Conservation (phyloP, 1,284 basidiomycete species). For the Erythrobasidium hasegawianum region DNA sequence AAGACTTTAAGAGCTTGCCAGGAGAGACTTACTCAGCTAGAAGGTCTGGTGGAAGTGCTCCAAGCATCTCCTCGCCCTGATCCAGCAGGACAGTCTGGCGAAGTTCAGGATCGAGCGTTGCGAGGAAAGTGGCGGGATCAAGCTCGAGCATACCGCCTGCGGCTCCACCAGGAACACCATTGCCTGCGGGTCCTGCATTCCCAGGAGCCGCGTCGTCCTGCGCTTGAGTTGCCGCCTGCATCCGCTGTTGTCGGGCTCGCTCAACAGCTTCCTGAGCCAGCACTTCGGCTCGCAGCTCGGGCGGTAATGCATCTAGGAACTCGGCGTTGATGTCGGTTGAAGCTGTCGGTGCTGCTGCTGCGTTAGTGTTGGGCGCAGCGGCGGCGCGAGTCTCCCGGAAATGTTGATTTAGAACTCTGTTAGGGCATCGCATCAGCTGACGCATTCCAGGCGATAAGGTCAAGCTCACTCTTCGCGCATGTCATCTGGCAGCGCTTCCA, state of each 20-base stretch:
- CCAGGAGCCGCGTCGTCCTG: conserved; percentile 52
- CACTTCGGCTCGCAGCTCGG: conserved; percentile 93
- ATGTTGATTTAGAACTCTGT: conserved; percentile 82
- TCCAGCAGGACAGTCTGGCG: conserved; percentile 82
- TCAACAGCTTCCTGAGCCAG: conserved; percentile 90
- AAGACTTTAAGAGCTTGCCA: not conserved
- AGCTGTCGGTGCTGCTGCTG: conserved; percentile 18
- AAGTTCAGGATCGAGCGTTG: conserved; percentile 72
- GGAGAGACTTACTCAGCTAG: conserved; percentile 59
- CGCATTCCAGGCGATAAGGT: not conserved
- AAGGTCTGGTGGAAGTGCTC: conserved; percentile 73
- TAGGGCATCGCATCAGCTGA: not conserved
- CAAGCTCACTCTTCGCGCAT: conserved; percentile 77
- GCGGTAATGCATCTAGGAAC: conserved; percentile 92
- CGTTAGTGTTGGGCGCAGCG: conserved; percentile 60
- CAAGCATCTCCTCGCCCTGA: conserved; percentile 64
- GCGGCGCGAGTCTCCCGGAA: conserved; percentile 78
- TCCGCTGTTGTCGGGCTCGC: conserved; percentile 58
- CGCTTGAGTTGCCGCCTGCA: conserved; percentile 18
- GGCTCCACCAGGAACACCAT: conserved; percentile 42
- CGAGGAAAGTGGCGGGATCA: conserved; percentile 80
- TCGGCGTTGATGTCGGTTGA: conserved; percentile 86
- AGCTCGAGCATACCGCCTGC: conserved; percentile 61
- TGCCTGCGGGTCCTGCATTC: conserved; percentile 44
- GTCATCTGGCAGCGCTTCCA: conserved; percentile 95